These are phyloP conservation scores for Furcasterigmium furcatum DNA, from an alignment of 2,329 filamentous ascomycete species.

Conservation along the genomic window DNA sequence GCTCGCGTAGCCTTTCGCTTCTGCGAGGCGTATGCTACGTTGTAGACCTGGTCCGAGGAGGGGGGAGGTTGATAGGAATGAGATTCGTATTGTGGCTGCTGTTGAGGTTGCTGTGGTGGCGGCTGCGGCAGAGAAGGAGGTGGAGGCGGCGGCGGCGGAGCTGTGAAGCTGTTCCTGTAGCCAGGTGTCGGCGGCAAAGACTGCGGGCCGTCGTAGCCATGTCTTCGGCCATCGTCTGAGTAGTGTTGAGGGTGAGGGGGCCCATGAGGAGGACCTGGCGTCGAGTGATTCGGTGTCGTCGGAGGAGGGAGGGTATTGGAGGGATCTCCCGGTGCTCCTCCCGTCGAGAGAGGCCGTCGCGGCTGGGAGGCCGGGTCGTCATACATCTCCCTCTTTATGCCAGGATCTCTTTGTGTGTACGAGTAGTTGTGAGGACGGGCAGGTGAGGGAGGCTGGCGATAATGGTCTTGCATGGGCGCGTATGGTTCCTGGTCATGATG, in stretches of 20 bases:
- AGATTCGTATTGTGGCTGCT: constrained; percentile 31
- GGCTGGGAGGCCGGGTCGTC: constrained; percentile 43
- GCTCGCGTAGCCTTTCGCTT: constrained; percentile 65
- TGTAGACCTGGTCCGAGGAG: constrained; percentile 30
- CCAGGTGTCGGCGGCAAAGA: constrained; percentile 41
- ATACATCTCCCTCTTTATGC: constrained; percentile 54
- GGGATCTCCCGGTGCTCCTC: constrained; percentile 30
- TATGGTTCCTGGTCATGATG: constrained; percentile 55
- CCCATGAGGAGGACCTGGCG: constrained; percentile 1
- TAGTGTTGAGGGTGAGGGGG: constrained; percentile 25
- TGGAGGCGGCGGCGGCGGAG: constrained; percentile 29
- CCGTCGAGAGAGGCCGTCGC: constrained; percentile 51
- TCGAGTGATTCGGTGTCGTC: constrained; percentile 11
- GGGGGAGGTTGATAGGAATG: constrained; percentile 27
- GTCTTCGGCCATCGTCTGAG: constrained; percentile 46
- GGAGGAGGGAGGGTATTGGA: constrained; percentile 30
- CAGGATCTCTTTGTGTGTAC: constrained; percentile 45
- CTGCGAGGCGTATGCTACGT: constrained; percentile 38
- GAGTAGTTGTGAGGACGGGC: constrained; percentile 37
- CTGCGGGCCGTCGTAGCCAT: constrained; percentile 48
- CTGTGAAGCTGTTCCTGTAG: constrained; percentile 39
- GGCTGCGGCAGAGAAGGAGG: constrained; percentile 34
- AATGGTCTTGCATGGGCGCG: constrained; percentile 49
- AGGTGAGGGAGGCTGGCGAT: constrained; percentile 42
- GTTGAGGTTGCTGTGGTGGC: constrained; percentile 25